Conservation (phyloP, 371 early-diverging fungal genomes). For the Mortierella sp. region DNA sequence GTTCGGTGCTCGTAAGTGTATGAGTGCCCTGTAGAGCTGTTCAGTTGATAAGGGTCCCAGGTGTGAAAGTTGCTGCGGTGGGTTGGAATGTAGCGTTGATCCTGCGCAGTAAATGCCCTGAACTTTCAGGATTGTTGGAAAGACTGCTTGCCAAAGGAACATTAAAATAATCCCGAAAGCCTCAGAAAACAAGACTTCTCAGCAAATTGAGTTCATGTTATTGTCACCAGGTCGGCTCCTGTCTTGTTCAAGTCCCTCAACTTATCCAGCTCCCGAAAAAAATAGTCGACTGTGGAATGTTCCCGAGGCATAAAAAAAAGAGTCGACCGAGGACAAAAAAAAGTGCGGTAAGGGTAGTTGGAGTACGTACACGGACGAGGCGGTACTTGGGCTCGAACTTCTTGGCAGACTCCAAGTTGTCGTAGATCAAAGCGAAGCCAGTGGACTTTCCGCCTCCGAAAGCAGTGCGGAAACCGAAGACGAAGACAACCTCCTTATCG, state of each 20-base stretch:
- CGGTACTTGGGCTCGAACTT: slow-evolving; percentile 99
- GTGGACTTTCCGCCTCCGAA: slow-evolving; percentile 99
- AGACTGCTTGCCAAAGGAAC: background rate
- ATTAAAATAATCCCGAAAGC: background rate
- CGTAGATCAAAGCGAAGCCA: slow-evolving; percentile 98
- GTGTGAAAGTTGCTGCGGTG: background rate
- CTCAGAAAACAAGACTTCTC: background rate
- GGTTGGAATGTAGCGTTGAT: background rate
- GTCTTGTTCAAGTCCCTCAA: background rate
- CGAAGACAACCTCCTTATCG: slow-evolving; percentile 91
- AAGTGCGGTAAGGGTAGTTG: too few species aligned
- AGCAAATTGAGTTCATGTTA: background rate
- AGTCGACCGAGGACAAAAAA: too few species aligned
- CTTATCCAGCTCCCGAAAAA: too few species aligned
- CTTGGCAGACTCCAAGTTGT: slow-evolving; percentile 94
- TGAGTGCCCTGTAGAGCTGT: background rate
- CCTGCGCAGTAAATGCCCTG: background rate
- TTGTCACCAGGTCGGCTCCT: background rate
- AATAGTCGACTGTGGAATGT: too few species aligned
- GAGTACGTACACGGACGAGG: slow-evolving; percentile 79
- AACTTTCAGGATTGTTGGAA: background rate
- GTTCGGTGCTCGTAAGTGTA: background rate
- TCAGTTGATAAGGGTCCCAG: background rate
- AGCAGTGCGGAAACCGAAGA: slow-evolving; percentile 96
- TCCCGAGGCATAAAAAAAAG: too few species aligned